Base-by-base conservation (phyloP, 2,329 filamentous ascomycete genomes). In the Chaetomium strumarium region DNA sequence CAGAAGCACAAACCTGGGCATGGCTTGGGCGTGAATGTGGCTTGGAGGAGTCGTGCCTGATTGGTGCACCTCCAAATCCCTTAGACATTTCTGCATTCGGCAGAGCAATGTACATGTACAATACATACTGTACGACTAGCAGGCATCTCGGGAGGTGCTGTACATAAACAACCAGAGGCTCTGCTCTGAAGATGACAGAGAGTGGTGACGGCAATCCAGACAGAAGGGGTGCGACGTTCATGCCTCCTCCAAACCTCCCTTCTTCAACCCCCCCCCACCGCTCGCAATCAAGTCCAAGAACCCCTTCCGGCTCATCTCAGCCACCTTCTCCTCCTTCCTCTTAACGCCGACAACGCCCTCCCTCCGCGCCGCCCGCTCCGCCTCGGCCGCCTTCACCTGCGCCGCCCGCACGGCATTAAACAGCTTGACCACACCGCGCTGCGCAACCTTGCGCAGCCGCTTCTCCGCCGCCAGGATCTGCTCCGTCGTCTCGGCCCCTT, bases 291-390 rank as follows among this genome's bases (percentile, higher is more conserved):
- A 72, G 56, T 97, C 92, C 68, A 99, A 71, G 72, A 97, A 99
- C 0, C 92, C 91, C 73, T 96, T 88, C 74, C 95, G 95, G 68
- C 87, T 95, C 85, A 99, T 93, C 76, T 97, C 91, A 60, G 89
- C 93, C 48, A 95, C 77, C 73, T 86, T 90, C 71, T 95, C 90
- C 71, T 95, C 86, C 59, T 90, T 82, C 69, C 87, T 83, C 56
- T 79, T 80, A 64, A 90, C 83, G 1, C 92, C 92, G 31, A 96
- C 79, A 0, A 95, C 75, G 3, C 90, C 88, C 55, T 85, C 80
- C 60, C 82, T 83, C 69, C 81, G 80, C 45, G 83, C 79, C 59
- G 81, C 80, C 68, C 76, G 81, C 66, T 87, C 84, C 5, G 90
- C 86, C 69, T 92, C 84, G 54, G 85, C 81, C 2, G 86, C 91